Evolutionary conservation across 1,284 basidiomycete genomes (phyloP), one percentile per base, ranked within the genome.

Genomic region (Fomitopsis palustris): DNA sequence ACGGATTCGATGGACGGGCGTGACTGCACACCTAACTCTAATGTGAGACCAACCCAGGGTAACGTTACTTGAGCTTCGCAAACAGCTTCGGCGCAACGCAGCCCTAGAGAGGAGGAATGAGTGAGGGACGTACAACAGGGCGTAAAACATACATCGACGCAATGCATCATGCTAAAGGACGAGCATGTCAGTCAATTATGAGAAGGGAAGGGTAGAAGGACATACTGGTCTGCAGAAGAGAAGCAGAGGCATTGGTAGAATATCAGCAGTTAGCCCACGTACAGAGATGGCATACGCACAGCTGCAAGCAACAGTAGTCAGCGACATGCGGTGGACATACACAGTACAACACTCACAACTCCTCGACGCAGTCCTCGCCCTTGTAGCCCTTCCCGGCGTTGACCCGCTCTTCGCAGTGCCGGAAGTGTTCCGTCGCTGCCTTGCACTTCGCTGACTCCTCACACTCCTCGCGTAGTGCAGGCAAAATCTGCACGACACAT

Each of bases 341-440:
- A 45, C 54, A 38, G 42, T 58, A 54, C 27, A 79, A 78, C 61
- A 75, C 79, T 71, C 68, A 91, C 87, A 92, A 75, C 82, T 96
- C 94, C 78, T 95, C 93, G 54, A 95, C 91, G 72, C 93, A 96
- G 72, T 94, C 92, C 80, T 96, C 93, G 64, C 85, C 84, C 72
- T 92, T 86, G 83, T 84, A 93, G 52, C 92, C 93, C 69, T 95
- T 73, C 42, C 94, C 94, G 33, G 78, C 80, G 62, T 87, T 78
- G 55, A 96, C 87, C 77, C 93, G 94, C 75, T 96, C 90, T 70
- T 90, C 83, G 76, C 95, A 97, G 71, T 95, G 91, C 64, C 90
- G 83, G 76, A 96, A 96, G 78, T 97, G 95, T 74, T 92, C 86
- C 49, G 87, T 81, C 62, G 88, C 75, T 47, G 85, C 77, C 54